phyloP scores from a whole-genome alignment of 495 filamentous ascomycete species.

The Xylaria nigripes region DNA sequence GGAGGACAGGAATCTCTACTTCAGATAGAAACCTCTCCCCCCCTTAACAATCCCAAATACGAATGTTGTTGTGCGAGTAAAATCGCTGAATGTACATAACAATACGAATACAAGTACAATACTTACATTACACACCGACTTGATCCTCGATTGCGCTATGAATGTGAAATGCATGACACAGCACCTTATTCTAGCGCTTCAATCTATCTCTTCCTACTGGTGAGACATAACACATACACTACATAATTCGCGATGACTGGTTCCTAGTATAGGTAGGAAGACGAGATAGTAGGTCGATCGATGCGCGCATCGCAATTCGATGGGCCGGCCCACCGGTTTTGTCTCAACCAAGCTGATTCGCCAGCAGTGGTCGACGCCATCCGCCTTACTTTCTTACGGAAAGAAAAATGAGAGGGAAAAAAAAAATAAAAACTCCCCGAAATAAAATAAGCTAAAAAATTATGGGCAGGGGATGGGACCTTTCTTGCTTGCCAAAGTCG shows the following conservation, averaged over 20 bases:
- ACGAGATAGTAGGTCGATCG: no score
- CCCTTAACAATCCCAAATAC: slow-evolving; percentile 24
- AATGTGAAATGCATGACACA: not conserved
- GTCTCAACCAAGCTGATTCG: slow-evolving; percentile 16
- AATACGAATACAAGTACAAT: no score
- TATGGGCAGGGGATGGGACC: slow-evolving; percentile 1
- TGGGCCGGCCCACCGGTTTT: no score
- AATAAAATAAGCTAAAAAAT: no score
- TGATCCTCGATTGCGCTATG: no score
- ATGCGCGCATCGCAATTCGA: no score
- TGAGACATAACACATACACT: not conserved
- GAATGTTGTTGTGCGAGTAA: slow-evolving; percentile 18
- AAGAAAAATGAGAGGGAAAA: not conserved
- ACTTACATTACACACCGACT: no score
- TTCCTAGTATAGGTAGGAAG: no score
- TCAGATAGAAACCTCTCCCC: slow-evolving; percentile 19
- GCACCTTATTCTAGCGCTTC: not conserved
- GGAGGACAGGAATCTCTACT: slow-evolving; percentile 9
- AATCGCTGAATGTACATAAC: slow-evolving; percentile 4
- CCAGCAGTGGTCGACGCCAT: slow-evolving; percentile 19
- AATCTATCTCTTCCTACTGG: not conserved
- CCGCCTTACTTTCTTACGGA: slow-evolving; percentile 25
- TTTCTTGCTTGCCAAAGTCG: no score
- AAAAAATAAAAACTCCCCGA: no score
- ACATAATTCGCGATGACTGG: no score